phyloP scores from a whole-genome alignment of 345 rosid species.

The Eucalyptus tenuipes region DNA sequence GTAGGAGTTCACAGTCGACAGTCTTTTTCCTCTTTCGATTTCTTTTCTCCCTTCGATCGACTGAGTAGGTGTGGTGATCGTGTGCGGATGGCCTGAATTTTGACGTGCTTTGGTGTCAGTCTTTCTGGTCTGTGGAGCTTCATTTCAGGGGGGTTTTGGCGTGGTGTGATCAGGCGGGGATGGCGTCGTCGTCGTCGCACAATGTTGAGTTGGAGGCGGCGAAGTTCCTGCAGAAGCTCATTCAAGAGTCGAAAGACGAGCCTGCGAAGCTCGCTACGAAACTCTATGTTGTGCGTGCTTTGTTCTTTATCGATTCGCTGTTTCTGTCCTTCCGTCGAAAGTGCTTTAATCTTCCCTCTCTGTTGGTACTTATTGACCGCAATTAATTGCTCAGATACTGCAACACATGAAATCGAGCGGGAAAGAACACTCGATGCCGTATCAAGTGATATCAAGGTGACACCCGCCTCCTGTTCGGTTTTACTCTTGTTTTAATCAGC shows the following conservation, averaged over 20 bases:
- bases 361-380: not conserved
- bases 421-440: conserved; percentile 98
- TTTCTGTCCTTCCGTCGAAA: not conserved
- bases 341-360: not conserved
- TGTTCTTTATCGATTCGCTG: not conserved
- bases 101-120: not conserved
- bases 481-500: not conserved
- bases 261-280: conserved; percentile 92
- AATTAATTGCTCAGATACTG: conserved; percentile 46
- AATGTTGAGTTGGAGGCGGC: conserved; percentile 98
- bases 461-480: not conserved
- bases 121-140: not conserved
- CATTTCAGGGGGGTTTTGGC: not conserved
- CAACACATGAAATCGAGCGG: conserved; percentile 98
- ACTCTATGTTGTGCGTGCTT: conserved; percentile 61
- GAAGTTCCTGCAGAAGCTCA: conserved; percentile 93
- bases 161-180: not conserved
- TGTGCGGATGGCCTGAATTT: not conserved
- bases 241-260: conserved; percentile 95
- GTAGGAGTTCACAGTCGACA: not conserved
- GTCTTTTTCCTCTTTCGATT: not conserved
- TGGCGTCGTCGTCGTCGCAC: conserved; percentile 58
- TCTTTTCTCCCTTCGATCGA: not conserved
- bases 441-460: conserved; percentile 98
- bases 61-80: not conserved